Base-by-base conservation (phyloP, 2,329 filamentous ascomycete species). In the Diaporthe vexans region DNA sequence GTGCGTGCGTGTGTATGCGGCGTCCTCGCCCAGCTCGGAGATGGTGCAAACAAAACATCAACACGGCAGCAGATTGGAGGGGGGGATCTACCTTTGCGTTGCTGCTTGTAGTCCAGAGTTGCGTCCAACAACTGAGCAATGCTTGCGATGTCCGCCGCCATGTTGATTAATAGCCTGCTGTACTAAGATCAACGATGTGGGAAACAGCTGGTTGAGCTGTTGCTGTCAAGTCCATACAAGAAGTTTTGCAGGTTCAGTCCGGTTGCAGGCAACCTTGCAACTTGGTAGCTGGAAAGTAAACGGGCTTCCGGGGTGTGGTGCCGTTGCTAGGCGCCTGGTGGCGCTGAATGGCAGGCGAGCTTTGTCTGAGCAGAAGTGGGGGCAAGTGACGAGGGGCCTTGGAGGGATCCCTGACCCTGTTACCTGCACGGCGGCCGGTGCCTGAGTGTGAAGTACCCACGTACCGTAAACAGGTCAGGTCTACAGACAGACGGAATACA, bases 51-150 rank as follows among this genome's bases (percentile, higher is more conserved):
- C 43, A 37, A 72, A 63, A 71, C 58, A 46, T 21, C 26, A 35
- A 52, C 68, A 67, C 48, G 21, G 43, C 54, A 15, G 10, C 48
- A 40, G 21, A 5, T 19, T 10, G 43, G 37, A 29, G 54, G 54
- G 54, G 54, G 37, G 46, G n/a, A 19, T 75, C 73, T 86, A 96
- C 96, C 96, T 92, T 97, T 93, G 84, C 95, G 95, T 84, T 96
- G 95, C 84, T 96, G 92, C 77, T 90, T 88, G 24, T 95, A 95
- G 85, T 98, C 94, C 80, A 98, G 90, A 80, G 95, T 98, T 80
- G 95, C 94, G 84, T 97, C 91, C 77, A 99, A 92, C 83, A 98
- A 90, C 88, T 95, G 91, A 77, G 95, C 93, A 83, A 98, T 87
- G 75, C 86, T 85, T 78, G 85, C 86, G 81, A 91, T 86, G 78